phyloP scores from a whole-genome alignment of 1,284 basidiomycete genomes.

The Rhodotorula sp. region DNA sequence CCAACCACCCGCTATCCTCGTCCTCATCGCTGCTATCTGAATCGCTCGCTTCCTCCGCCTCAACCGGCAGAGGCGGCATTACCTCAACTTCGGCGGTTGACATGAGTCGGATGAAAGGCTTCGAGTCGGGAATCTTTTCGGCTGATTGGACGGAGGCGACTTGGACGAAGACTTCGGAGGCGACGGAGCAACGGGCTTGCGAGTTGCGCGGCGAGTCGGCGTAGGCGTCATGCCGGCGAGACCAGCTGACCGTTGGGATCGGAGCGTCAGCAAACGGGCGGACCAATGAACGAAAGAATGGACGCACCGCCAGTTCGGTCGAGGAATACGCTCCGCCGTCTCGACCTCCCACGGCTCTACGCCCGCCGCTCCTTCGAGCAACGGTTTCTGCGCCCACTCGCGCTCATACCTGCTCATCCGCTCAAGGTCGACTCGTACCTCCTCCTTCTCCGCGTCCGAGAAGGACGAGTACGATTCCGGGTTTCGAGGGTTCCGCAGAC shows the following conservation, averaged over 20 bases:
- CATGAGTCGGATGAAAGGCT: background rate
- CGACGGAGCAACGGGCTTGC: background rate
- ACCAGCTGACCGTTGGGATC: conserved; percentile 7
- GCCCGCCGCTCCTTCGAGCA: background rate
- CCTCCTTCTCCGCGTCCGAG: background rate
- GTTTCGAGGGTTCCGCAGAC: conserved; percentile 3
- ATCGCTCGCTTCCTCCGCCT: background rate
- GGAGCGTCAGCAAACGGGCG: background rate
- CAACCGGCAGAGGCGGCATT: background rate
- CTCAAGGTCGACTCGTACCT: background rate
- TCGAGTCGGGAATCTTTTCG: background rate
- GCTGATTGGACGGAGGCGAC: background rate
- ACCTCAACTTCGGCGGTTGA: background rate
- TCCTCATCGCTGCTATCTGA: background rate
- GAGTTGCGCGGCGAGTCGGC: background rate
- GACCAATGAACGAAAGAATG: too few species aligned
- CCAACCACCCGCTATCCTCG: background rate
- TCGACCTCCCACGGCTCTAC: conserved; percentile 4
- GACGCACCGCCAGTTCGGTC: conserved; percentile 5
- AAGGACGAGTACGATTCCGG: conserved; percentile 8
- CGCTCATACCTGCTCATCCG: background rate
- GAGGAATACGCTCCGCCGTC: background rate
- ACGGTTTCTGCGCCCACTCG: background rate
- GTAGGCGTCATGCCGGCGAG: conserved; percentile 1
- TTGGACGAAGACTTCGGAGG: conserved; percentile 8